These are phyloP conservation scores for Curvularia sp. DNA, from an alignment of 2,329 filamentous ascomycete genomes.

Conservation along the genomic window DNA sequence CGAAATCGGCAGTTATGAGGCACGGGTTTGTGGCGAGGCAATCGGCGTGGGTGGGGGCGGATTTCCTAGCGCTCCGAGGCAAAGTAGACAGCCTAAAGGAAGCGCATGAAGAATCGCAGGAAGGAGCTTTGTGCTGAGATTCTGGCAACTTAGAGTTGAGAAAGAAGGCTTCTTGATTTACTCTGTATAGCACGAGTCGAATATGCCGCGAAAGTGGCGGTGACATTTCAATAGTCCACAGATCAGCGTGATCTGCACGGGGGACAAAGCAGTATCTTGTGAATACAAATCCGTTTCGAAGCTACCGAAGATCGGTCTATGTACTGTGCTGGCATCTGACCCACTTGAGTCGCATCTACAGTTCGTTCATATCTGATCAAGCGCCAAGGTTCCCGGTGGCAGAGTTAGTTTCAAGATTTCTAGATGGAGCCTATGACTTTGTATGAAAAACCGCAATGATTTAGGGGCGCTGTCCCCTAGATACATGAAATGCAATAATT, in stretches of 20 bases:
- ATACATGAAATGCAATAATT: not conserved
- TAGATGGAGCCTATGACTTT: not conserved
- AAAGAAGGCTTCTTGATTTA: not conserved
- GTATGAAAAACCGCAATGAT: not conserved
- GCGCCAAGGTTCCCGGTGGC: not conserved
- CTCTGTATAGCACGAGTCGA: not conserved
- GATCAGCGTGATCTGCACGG: not conserved
- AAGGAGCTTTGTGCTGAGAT: not conserved
- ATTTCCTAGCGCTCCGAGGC: conserved; percentile 5
- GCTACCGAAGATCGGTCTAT: not conserved
- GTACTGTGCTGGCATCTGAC: not conserved
- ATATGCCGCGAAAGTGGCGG: not conserved
- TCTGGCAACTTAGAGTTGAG: not conserved
- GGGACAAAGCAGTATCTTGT: not conserved
- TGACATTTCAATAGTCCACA: not conserved
- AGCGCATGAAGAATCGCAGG: not conserved
- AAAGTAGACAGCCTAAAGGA: conserved; percentile 9
- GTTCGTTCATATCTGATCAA: not conserved
- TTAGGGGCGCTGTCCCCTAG: no score
- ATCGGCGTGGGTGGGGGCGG: conserved; percentile 9
- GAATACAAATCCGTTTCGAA: not conserved
- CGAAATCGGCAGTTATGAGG: conserved; percentile 7
- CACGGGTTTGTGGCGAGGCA: conserved; percentile 7
- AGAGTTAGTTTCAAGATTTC: not conserved
- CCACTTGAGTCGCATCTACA: not conserved